Evolutionary conservation across 768 basidiomycete genomes (phyloP), one percentile per base, ranked within the genome.

Genomic region (Krasilnikovozyma curviuscula): DNA sequence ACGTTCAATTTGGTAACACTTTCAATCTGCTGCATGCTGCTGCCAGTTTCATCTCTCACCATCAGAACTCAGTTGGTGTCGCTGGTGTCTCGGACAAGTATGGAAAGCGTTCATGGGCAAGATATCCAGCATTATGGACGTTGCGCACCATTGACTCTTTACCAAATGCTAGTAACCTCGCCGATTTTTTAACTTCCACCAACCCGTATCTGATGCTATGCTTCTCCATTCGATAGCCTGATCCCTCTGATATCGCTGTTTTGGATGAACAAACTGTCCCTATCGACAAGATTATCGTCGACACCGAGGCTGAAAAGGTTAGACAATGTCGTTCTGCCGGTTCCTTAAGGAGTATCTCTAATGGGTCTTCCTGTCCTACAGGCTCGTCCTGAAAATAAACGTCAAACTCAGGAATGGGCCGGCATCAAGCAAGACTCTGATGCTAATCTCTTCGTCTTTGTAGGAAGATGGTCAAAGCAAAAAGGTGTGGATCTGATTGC

Each of bases 81-180:
- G 88, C 88, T 35, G 88, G 88, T 70, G 88, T 93, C 33, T 93
- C 88, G 2, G 88, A 93, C 71, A 93, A 93, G 67, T 89, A 93
- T 58, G 88, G 88, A 23, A 93, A 93, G 66, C 84, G 88, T 38
- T 81, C 79, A 56, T 93, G 88, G 88, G 88, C 88, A 40, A 78
- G 88, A 46, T 93, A 93, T 65, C 88, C 88, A 25, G 88, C 88
- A 13, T 71, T 93, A 3, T 93, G 88, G 88, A 91, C 86, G 3
- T 69, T 93, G 50, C 86, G 85, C 59, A 85, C 86, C 55, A 88
- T 93, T 54, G 88, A 91, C 63, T 91, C 88, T 5, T 67, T 93
- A 30, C 86, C 88, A 7, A 93, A 93, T 66, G 86, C 86, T 5
- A 86, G 65, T 60, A 44, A 7, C 42, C n/a, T 21, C 24, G 28